phyloP scores from a whole-genome alignment of 768 basidiomycete species.

The Exidia glandulosa region DNA sequence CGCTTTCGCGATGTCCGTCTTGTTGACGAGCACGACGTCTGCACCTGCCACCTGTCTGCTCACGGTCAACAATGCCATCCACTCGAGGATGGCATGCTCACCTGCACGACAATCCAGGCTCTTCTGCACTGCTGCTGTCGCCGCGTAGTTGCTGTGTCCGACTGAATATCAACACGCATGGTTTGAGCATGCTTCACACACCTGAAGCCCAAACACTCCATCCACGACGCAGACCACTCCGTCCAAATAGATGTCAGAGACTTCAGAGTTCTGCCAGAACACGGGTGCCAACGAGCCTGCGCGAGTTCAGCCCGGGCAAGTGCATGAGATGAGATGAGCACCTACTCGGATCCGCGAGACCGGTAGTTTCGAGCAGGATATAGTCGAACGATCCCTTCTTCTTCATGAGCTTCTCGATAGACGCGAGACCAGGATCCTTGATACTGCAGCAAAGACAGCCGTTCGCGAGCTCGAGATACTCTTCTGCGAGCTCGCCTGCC shows the following conservation, averaged over 20 bases:
- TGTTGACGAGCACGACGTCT: conserved; percentile 89
- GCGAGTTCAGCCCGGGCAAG: background rate
- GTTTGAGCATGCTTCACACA: conserved; percentile 13
- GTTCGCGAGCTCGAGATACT: conserved; percentile 87
- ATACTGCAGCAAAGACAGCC: conserved; percentile 98
- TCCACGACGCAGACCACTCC: conserved; percentile 92
- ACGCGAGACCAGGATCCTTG: conserved; percentile 85
- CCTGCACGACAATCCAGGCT: background rate
- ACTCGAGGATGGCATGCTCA: background rate
- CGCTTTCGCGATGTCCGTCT: conserved; percentile 60
- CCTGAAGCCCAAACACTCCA: conserved; percentile 64
- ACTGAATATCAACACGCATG: background rate
- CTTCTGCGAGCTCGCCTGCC: conserved; percentile 55
- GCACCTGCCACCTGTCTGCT: conserved; percentile 87
- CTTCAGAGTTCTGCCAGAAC: conserved; percentile 33
- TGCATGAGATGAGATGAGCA: background rate
- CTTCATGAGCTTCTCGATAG: conserved; percentile 86
- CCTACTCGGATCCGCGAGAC: conserved; percentile 87
- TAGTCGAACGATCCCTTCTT: conserved; percentile 86
- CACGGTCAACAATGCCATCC: background rate
- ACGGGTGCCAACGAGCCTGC: conserved; percentile 39
- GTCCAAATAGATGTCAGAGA: conserved; percentile 30
- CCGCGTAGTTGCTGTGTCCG: conserved; percentile 71
- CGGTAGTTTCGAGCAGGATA: conserved; percentile 92
- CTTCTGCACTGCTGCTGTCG: conserved; percentile 29